Evolutionary conservation across 306 rosid species (phyloP), one percentile per base, ranked within the genome.

Genomic region (Malus sylvestris): DNA sequence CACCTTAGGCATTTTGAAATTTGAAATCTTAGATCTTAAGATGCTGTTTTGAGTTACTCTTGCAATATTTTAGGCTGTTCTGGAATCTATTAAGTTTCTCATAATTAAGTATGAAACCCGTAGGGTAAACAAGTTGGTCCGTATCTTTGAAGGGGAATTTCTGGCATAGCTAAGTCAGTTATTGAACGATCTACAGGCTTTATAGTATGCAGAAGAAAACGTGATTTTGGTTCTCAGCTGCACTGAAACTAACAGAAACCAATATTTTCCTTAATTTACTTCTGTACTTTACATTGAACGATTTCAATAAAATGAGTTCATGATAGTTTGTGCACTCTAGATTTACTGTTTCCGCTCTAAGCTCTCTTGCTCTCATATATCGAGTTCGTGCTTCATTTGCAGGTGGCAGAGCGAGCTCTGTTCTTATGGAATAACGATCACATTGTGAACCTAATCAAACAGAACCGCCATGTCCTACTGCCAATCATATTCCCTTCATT

Each of bases 381-480:
- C 45, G 4, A 40, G 30, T 73, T 27, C 45, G 70, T 23, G 59
- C 51, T 80, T 75, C 23, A 73, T 81, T 80, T 78, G 73, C 86
- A 95, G 99, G 99, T 95, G 77, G 99, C 99, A 10, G 99, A 95
- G 80, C 90, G 99, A 79, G 93, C 99, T 49, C 83, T 95, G 74
- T 95, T 95, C 86, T 89, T 95, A 66, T 95, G 99, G 99, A 95
- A 95, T 82, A 92, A 92, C 73, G 92, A 89, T 58, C 97, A 91
- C 81, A 89, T 95, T 68, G 92, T 80, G 81, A 92, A 72, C 77
- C 84, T 95, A 27, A 91, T 95, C 83, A 91, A 91, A 78, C 97
- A 92, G 83, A 95, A 95, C 78, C 85, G 88, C 83, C 84, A 79
- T 71, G 74, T 81, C 7, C 87, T 95, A 72, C 91, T 95, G 81